Evolutionary conservation across 352 stramenopile species (phyloP), one percentile per base, ranked within the genome.

Genomic region (Peronospora destructor): DNA sequence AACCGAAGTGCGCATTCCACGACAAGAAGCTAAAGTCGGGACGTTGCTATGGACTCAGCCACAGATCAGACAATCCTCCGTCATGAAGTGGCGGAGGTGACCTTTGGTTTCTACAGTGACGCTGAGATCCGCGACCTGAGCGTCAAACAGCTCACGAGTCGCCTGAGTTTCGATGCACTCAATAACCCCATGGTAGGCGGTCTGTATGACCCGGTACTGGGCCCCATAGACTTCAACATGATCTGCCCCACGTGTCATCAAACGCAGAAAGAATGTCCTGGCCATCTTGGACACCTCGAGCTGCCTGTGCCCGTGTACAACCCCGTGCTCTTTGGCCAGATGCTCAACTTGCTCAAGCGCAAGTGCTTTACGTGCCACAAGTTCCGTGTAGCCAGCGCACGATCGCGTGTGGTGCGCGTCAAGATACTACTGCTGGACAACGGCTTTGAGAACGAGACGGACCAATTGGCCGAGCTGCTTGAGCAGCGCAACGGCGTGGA

Each of bases 291-390:
- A 21, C 95, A 99, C 76, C 97, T 99, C 53, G 95, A 99, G 79
- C 80, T 99, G 33, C 93, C 90, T 48, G 90, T 99, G 28, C 96
- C 96, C 6, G 80, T 99, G 28, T 99, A 99, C 66, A 97, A 99
- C 71, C 96, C 97, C 0, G 76, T 99, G 34, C 78, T 99, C 14
- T 99, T 99, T 55, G 38, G 51, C 1, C 82, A 94, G 30, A 73
- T 99, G 67, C 73, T 98, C 52, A 95, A 89, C 41, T 66, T 99
- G 25, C 77, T 99, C 56, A 93, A 96, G 63, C 82, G 85, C 67
- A 99, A 99, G 66, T 99, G 97, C 85, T 94, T 98, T 46, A 90
- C 82, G 46, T 99, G 97, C 83, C 95, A 99, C 81, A 96, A 97
- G 60, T 97, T 98, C 59, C 81, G 87, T 53, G 60, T 93, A 19